Base-by-base conservation (phyloP, 192 early-diverging fungal genomes). In the Coemansia sp. region DNA sequence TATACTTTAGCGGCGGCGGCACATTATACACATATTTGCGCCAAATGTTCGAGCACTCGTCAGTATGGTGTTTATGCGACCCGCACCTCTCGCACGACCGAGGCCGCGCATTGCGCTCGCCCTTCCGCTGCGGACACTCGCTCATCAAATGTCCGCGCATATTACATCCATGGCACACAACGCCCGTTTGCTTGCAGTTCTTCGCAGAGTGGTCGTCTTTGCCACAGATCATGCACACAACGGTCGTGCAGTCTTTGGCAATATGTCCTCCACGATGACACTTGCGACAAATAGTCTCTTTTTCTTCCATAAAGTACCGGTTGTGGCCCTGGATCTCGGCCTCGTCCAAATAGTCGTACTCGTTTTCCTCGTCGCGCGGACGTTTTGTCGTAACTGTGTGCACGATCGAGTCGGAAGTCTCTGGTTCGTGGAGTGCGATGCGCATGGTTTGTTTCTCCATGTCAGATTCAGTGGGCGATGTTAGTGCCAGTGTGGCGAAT, bases 301-400 rank as follows among this genome's bases (percentile, higher is more conserved):
- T 72, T 40, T 80, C 78, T 48, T 80, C 78, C 72, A 80, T 74
- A 59, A 74, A 80, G 66, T 80, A 80, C 40, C 78, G 68, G 51
- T 71, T 80, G 22, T 44, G 72, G 25, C 78, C 78, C 64, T 74
- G 72, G 58, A 80, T 74, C 62, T 80, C 69, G 17, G 72, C 72
- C 47, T 74, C 78, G 21, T 80, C 78, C 23, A 80, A 68, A 19
- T 80, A 80, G 36, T 66, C 78, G 62, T 74, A 80, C 53, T 75
- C 72, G 37, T 68, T 59, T 23, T 65, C 70, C 15, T 55, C 36
- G 11, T 55, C 64, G 20, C 28, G 55, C 1, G 40, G 9, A 0
- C 62, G 66, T 36, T 55, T 59, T 7, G 54, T 37, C 9, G 64
- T 21, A 11, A 72, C 36, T 0, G 47, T 10, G 31, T 78, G 66